A percentile compares a stretch with the other conserved stretches of the same genome.
Conservation (phyloP, 2,329 filamentous ascomycete species). For the Tricladium varicosporioides region DNA sequence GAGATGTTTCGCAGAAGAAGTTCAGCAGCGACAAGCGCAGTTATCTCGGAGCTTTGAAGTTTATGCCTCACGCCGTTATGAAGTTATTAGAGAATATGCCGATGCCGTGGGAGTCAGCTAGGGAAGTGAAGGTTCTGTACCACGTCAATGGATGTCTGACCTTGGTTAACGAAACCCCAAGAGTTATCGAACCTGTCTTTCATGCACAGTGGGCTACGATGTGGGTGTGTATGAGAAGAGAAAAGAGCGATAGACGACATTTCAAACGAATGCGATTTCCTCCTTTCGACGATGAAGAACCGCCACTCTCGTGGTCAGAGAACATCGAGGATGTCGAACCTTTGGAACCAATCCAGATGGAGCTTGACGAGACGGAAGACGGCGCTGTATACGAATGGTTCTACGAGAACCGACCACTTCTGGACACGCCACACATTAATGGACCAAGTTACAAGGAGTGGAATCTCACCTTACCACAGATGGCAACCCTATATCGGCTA, state of each 20-base stretch:
- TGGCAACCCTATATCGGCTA: conserved; percentile 91
- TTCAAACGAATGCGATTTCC: conserved; percentile 99
- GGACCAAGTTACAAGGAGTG: conserved; percentile 95
- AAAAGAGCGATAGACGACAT: conserved; percentile 91
- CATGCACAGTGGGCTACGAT: conserved; percentile 99
- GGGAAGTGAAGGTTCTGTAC: conserved; percentile 96
- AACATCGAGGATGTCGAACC: conserved; percentile 99
- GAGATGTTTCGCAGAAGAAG: conserved; percentile 98
- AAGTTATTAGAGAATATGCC: conserved; percentile 99
- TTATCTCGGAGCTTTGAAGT: conserved; percentile 95
- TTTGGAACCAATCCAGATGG: conserved; percentile 96
- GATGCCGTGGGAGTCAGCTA: conserved; percentile 97
- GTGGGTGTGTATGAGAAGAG: conserved; percentile 98
- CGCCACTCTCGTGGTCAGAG: conserved; percentile 95
- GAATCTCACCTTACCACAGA: conserved; percentile 91
- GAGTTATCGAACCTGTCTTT: conserved; percentile 96
- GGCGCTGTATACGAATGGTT: conserved; percentile 93
- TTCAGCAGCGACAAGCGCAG: conserved; percentile 98
- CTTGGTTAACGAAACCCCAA: conserved; percentile 91
- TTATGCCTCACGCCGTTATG: conserved; percentile 97
- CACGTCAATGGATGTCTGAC: conserved; percentile 98
- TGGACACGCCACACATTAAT: conserved; percentile 92
- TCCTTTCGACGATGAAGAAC: conserved; percentile 97
- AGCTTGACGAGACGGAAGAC: conserved; percentile 92
- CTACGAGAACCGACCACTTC: conserved; percentile 87